A percentile compares a stretch with the other conserved stretches of the same genome.
Evolutionary conservation across 2,329 filamentous ascomycete species (phyloP).

Genomic region (Tetracladium maxilliforme): DNA sequence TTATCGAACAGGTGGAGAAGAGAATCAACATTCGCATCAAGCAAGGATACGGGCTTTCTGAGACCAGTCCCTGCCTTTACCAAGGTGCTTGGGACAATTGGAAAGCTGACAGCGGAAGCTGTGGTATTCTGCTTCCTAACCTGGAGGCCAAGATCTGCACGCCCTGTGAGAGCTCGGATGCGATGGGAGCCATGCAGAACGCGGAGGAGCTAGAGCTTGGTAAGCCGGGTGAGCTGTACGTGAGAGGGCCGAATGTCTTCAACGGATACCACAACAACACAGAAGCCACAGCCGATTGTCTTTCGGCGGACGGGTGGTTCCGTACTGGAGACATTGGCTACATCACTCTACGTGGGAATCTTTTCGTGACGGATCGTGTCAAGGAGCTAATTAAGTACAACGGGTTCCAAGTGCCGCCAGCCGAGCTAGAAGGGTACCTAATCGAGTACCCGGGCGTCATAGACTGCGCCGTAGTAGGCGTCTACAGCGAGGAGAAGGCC

Average conservation of each 20-base stretch:
- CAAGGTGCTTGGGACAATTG: slow-evolving; percentile 59
- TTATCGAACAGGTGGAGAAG: slow-evolving; percentile 58
- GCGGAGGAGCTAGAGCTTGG: slow-evolving; percentile 51
- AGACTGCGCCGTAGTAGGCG: slow-evolving; percentile 48
- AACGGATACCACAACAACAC: slow-evolving; percentile 64
- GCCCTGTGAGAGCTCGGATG: no score
- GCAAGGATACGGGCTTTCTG: slow-evolving; percentile 77
- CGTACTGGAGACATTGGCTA: slow-evolving; percentile 79
- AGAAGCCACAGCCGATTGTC: slow-evolving; percentile 53
- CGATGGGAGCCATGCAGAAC: no score
- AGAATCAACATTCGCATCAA: slow-evolving; percentile 65
- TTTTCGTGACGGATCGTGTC: slow-evolving; percentile 77
- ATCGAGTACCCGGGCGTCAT: slow-evolving; percentile 24
- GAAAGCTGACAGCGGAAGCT: slow-evolving; percentile 13
- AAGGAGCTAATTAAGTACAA: slow-evolving; percentile 51
- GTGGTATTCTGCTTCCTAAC: slow-evolving; percentile 1
- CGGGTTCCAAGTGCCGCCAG: slow-evolving; percentile 53
- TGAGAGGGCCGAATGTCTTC: slow-evolving; percentile 71
- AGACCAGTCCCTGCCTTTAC: slow-evolving; percentile 65
- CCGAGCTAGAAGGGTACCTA: slow-evolving; percentile 40
- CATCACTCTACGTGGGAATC: slow-evolving; percentile 59
- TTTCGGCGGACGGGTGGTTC: slow-evolving; percentile 71
- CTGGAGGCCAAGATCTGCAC: no score
- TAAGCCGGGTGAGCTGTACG: slow-evolving; percentile 57
- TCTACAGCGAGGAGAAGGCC: slow-evolving; percentile 42